phyloP scores from a whole-genome alignment of 495 filamentous ascomycete species.

The Aspergillus sparsus region DNA sequence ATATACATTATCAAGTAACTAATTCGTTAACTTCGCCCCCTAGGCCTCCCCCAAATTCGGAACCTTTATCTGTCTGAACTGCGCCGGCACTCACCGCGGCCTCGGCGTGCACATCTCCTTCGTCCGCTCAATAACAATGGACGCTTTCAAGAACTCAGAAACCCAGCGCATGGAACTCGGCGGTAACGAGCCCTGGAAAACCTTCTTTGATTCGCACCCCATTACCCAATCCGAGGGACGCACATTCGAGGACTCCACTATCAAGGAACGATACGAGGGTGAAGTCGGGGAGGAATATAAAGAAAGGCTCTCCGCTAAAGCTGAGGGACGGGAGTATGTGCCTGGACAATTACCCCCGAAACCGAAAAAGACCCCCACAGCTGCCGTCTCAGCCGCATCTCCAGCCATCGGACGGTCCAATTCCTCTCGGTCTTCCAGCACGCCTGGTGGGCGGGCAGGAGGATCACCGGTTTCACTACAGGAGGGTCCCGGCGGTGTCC shows the following conservation, averaged over 20 bases:
- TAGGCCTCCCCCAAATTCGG: constrained; percentile 72
- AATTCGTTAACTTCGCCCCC: neutral
- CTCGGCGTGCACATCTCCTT: constrained; percentile 98
- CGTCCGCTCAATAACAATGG: constrained; percentile 94
- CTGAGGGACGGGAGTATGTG: constrained; percentile 81
- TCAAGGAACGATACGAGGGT: constrained; percentile 83
- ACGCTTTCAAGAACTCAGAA: constrained; percentile 88
- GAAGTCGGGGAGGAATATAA: constrained; percentile 94
- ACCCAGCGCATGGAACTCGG: constrained; percentile 84
- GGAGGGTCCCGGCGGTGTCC: constrained; percentile 25
- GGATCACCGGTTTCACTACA: constrained; percentile 28
- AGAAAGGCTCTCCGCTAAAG: constrained; percentile 80
- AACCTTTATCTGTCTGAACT: constrained; percentile 95
- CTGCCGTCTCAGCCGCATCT: constrained; percentile 1
- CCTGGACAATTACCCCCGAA: constrained; percentile 52
- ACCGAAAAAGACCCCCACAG: constrained; percentile 38
- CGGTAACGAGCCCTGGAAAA: constrained; percentile 81
- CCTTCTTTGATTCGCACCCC: constrained; percentile 75
- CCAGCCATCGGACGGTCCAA: neutral
- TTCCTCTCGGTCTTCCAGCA: constrained; percentile 37
- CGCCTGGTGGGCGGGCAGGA: constrained; percentile 37
- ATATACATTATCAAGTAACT: neutral
- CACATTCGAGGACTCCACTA: constrained; percentile 71
- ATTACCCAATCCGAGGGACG: constrained; percentile 58
- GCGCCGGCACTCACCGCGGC: constrained; percentile 91